Percentiles rank a stretch among this genome's conserved stretches.
Conservation (phyloP, 805 yeast genomes). For the Hanseniaspora mollemarum region DNA sequence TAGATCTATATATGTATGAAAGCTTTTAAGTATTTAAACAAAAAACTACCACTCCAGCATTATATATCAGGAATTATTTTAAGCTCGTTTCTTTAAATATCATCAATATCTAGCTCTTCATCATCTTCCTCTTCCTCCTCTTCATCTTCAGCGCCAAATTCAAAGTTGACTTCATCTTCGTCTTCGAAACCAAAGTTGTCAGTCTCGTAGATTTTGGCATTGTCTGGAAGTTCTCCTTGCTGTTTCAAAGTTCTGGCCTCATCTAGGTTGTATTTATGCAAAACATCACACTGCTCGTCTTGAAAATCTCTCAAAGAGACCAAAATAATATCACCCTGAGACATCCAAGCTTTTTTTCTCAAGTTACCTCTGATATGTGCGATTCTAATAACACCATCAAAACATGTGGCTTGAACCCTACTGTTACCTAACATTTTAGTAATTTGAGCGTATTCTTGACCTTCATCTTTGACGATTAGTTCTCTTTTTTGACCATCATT, state of each 20-base stretch:
- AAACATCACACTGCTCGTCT: constrained; percentile 96
- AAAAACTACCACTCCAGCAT: too few relatives aligned
- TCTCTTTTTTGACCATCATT: constrained; percentile 88
- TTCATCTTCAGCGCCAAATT: constrained; percentile 87
- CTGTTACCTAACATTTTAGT: constrained; percentile 98
- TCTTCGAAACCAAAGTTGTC: constrained; percentile 94
- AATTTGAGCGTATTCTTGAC: constrained; percentile 97
- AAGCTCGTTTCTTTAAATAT: constrained; percentile 43
- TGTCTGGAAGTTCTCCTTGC: constrained; percentile 94
- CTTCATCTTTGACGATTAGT: constrained; percentile 80
- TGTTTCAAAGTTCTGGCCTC: constrained; percentile 95
- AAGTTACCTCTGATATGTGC: constrained; percentile 98
- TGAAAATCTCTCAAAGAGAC: constrained; percentile 97
- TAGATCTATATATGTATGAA: neutral
- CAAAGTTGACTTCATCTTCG: constrained; percentile 95
- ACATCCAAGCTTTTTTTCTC: constrained; percentile 99
- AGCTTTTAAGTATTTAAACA: neutral
- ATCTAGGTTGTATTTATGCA: constrained; percentile 90
- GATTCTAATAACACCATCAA: constrained; percentile 86
- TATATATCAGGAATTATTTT: neutral
- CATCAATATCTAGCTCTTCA: constrained; percentile 77
- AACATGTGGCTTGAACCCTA: constrained; percentile 87
- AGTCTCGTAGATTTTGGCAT: constrained; percentile 93
- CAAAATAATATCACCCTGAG: constrained; percentile 93
- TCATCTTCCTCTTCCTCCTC: constrained; percentile 58